These are phyloP conservation scores for Lichtheimia ornata DNA, from an alignment of 371 early-diverging fungal genomes.

Conservation along the genomic window DNA sequence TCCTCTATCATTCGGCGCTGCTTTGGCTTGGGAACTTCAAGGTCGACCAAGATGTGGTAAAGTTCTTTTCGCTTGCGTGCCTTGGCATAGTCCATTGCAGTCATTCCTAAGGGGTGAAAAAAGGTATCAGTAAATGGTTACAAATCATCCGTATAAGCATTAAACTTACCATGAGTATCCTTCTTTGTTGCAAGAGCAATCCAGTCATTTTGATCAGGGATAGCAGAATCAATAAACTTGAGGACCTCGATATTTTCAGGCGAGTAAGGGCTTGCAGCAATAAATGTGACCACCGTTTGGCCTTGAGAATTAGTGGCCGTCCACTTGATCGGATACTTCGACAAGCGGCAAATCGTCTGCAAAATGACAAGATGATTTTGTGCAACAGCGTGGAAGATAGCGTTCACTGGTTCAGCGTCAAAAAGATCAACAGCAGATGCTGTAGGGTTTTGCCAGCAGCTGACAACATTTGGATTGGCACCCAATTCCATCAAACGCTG, in stretches of 20 bases:
- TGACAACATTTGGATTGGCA: slow-evolving; percentile 43
- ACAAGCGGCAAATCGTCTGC: slow-evolving; percentile 10
- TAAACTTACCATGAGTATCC: not conserved
- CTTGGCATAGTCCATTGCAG: slow-evolving; percentile 25
- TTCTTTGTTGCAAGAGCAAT: too few relatives aligned
- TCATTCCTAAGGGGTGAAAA: slow-evolving; percentile 16
- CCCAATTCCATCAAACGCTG: slow-evolving; percentile 38
- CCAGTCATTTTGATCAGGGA: not conserved
- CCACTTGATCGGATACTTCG: slow-evolving; percentile 26
- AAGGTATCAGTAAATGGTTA: not conserved
- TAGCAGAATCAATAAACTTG: slow-evolving; percentile 15
- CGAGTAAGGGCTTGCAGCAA: slow-evolving; percentile 30
- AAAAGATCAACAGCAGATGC: not conserved
- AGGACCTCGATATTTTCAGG: slow-evolving; percentile 43
- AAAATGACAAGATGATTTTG: slow-evolving; percentile 30
- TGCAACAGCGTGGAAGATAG: slow-evolving; percentile 45
- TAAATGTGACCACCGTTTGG: slow-evolving; percentile 36
- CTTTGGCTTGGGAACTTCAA: slow-evolving; percentile 9
- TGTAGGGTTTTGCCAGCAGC: slow-evolving; percentile 20
- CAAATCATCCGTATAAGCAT: not conserved
- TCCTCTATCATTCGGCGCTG: slow-evolving; percentile 8
- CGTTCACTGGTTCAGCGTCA: slow-evolving; percentile 25
- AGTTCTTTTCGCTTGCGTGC: slow-evolving; percentile 15
- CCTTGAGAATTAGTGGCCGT: slow-evolving; percentile 37
- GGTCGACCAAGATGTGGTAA: slow-evolving; percentile 15